These are phyloP conservation scores for Cyberlindnera amylophila DNA, from an alignment of 805 yeast species.

Conservation along the genomic window DNA sequence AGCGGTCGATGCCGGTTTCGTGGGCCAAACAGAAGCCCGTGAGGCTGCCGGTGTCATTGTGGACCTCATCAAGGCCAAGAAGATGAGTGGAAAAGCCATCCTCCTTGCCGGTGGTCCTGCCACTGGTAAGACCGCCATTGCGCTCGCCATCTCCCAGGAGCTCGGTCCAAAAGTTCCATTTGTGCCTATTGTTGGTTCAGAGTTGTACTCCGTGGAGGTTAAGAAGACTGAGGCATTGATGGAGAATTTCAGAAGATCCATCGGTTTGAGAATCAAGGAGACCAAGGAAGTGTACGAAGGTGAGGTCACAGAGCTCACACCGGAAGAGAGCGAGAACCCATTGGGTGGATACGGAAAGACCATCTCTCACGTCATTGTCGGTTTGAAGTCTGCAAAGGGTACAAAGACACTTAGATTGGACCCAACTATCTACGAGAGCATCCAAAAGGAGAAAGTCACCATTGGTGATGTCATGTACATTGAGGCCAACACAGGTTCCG, in stretches of 20 bases:
- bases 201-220: slow-evolving; percentile 91
- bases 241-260: slow-evolving; percentile 96
- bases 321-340: slow-evolving; percentile 95
- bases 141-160: slow-evolving; percentile 92
- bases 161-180: slow-evolving; percentile 97
- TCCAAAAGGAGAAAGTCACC: slow-evolving; percentile 89
- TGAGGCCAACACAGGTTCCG: slow-evolving; percentile 97
- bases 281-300: slow-evolving; percentile 98
- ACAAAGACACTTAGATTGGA: slow-evolving; percentile 85
- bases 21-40: slow-evolving; percentile 68
- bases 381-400: slow-evolving; percentile 88
- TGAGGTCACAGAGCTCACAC: slow-evolving; percentile 92
- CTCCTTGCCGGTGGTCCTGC: slow-evolving; percentile 97
- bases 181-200: slow-evolving; percentile 95
- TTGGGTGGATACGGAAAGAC: slow-evolving; percentile 98
- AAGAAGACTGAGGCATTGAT: slow-evolving; percentile 93
- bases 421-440: slow-evolving; percentile 88
- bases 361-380: slow-evolving; percentile 88
- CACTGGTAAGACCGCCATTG: slow-evolving; percentile 96
- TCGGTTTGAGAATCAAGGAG: slow-evolving; percentile 93
- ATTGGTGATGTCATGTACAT: slow-evolving; percentile 97
- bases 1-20: slow-evolving; percentile 80
- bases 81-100: slow-evolving; percentile 94
- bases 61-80: slow-evolving; percentile 86
- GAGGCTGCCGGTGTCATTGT: slow-evolving; percentile 95